Conservation (phyloP, 345 rosid genomes). For the Clausena lansium region DNA sequence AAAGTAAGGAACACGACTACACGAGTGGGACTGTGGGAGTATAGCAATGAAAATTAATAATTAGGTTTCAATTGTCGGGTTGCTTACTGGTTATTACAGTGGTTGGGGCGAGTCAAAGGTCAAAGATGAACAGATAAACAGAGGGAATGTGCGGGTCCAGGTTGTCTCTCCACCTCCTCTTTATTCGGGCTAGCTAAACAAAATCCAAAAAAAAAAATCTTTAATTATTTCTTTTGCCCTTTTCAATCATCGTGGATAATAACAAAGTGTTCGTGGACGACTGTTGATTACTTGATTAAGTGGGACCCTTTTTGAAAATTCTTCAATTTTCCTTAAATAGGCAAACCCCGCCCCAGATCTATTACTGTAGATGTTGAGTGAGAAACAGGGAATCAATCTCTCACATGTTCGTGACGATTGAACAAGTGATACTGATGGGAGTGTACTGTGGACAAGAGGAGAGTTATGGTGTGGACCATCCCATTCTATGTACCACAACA, state of each 20-base stretch:
- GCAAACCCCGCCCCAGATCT: background rate
- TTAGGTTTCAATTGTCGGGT: slow-evolving; percentile 25
- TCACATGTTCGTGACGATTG: background rate
- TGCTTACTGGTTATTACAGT: background rate
- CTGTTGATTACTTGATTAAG: slow-evolving; percentile 17
- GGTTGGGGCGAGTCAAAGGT: slow-evolving; percentile 50
- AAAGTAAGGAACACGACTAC: background rate
- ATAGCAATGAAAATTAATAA: slow-evolving; percentile 10
- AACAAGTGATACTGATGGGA: background rate
- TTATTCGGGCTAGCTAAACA: slow-evolving; percentile 14
- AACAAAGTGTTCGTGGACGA: slow-evolving; percentile 18
- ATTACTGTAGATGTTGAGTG: slow-evolving; percentile 1
- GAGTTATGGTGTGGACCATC: background rate
- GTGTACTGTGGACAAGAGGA: background rate
- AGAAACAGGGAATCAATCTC: slow-evolving; percentile 10
- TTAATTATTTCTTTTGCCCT: background rate
- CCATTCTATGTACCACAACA: background rate
- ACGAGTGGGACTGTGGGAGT: too few species aligned
- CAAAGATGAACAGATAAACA: slow-evolving; percentile 37
- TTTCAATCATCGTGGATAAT: slow-evolving; percentile 18
- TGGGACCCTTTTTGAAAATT: slow-evolving; percentile 1
- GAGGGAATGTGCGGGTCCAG: slow-evolving; percentile 57
- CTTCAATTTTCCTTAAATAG: background rate
- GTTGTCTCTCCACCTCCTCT: slow-evolving; percentile 43
- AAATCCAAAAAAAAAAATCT: background rate